Evolutionary conservation across 164 flowering plant species (phyloP).

Genomic region (Kalanchoe fedtschenkoi): DNA sequence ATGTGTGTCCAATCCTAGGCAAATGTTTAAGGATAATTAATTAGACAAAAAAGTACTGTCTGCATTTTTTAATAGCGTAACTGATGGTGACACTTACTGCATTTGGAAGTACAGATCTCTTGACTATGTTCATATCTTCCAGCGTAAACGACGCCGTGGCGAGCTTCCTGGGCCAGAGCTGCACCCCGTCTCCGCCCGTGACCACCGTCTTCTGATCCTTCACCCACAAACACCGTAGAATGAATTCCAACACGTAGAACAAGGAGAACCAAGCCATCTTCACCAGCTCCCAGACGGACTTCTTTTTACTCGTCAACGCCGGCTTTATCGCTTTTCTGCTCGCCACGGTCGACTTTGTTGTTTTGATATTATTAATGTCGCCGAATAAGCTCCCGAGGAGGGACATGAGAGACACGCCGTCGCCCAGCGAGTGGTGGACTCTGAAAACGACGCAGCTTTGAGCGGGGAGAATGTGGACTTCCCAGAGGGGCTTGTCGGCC

Average conservation of each 20-base stretch:
- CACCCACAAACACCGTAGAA: slow-evolving; percentile 26
- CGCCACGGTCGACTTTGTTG: slow-evolving; percentile 17
- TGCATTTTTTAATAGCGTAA: neutral
- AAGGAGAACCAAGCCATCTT: slow-evolving; percentile 22
- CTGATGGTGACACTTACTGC: slow-evolving; percentile 25
- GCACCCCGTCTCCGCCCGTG: slow-evolving; percentile 60
- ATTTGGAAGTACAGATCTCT: slow-evolving; percentile 25
- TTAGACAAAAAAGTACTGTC: neutral
- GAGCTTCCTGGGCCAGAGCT: slow-evolving; percentile 68
- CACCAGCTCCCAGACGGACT: slow-evolving; percentile 15
- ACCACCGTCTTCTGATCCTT: slow-evolving; percentile 32
- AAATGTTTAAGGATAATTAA: neutral
- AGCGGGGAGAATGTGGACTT: slow-evolving; percentile 34
- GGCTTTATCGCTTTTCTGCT: neutral
- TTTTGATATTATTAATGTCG: too few species aligned
- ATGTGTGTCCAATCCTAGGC: neutral
- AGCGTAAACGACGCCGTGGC: slow-evolving; percentile 45
- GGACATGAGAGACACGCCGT: slow-evolving; percentile 64
- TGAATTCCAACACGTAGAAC: slow-evolving; percentile 24
- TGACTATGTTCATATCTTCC: slow-evolving; percentile 52
- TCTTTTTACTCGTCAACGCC: neutral
- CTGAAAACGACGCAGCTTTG: slow-evolving; percentile 33
- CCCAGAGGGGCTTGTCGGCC: slow-evolving; percentile 57
- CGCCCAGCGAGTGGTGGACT: slow-evolving; percentile 60
- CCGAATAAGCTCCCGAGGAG: slow-evolving; percentile 28